Percentiles rank a stretch among this genome's conserved stretches.
Evolutionary conservation across 2,329 filamentous ascomycete species (phyloP).

Genomic region (Diaporthe aspalathi): DNA sequence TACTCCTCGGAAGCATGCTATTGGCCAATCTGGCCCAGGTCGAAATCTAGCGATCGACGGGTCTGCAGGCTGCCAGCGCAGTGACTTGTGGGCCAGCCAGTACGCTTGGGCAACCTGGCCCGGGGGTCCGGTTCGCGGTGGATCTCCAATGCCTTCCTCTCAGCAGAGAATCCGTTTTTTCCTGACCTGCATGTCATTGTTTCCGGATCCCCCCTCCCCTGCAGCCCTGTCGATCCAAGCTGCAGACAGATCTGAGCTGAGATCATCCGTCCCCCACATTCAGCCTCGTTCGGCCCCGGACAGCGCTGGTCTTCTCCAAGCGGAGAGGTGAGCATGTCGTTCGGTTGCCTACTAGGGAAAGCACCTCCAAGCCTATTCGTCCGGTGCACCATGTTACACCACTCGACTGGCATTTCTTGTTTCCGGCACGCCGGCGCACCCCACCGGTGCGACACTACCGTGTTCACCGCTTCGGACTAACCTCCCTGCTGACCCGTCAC

Average conservation of each 20-base stretch:
- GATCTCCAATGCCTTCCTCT: constrained; percentile 37
- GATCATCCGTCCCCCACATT: constrained; percentile 33
- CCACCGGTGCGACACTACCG: constrained; percentile 15
- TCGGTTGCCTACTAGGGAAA: neutral
- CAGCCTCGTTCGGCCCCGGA: constrained; percentile 32
- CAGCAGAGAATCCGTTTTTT: constrained; percentile 30
- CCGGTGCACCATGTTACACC: constrained; percentile 2
- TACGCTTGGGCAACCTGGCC: constrained; percentile 11
- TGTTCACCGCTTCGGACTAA: constrained; percentile 32
- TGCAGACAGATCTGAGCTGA: constrained; percentile 34
- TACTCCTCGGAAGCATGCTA: neutral
- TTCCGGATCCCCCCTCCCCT: constrained; percentile 21
- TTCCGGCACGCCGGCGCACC: constrained; percentile 2
- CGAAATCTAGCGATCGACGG: neutral
- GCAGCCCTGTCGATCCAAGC: constrained; percentile 22
- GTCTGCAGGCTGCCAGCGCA: constrained; percentile 29
- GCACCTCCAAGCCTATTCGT: neutral
- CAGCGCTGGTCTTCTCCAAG: constrained; percentile 21
- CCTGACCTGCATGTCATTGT: constrained; percentile 1
- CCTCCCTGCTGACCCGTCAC: constrained; percentile 44
- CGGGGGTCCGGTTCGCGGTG: constrained; percentile 23
- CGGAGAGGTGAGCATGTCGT: constrained; percentile 14
- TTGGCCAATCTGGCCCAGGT: neutral
- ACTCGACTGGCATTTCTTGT: neutral
- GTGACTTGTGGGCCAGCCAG: constrained; percentile 30